Evolutionary conservation across 345 rosid species (phyloP).

Genomic region (Xanthoceras sorbifolium): DNA sequence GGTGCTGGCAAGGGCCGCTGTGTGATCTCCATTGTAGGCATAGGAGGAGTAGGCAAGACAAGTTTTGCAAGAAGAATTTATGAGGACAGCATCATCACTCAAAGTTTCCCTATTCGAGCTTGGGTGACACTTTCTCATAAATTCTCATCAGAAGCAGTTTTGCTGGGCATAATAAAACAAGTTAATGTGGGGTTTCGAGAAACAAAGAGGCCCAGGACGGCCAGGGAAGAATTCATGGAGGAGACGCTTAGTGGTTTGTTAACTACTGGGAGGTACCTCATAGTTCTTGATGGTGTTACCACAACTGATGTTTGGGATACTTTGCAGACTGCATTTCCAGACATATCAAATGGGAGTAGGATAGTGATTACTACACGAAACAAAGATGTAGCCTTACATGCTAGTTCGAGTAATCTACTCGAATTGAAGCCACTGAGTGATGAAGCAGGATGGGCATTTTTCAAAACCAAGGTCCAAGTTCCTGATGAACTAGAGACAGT

Average conservation of each 20-base stretch:
- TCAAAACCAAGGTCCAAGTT: background rate
- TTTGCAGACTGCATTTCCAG: background rate
- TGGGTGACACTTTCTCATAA: conserved; percentile 7
- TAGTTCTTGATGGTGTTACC: conserved; percentile 22
- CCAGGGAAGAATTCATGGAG: background rate
- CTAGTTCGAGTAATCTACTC: background rate
- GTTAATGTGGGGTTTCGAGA: background rate
- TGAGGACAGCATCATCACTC: conserved; percentile 3
- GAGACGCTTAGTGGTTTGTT: background rate
- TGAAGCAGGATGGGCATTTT: background rate
- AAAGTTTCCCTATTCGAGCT: conserved; percentile 12
- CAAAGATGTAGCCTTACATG: background rate
- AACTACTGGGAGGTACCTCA: conserved; percentile 12
- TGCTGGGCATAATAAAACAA: background rate
- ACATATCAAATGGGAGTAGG: background rate
- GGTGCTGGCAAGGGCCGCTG: background rate
- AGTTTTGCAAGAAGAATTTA: conserved; percentile 15
- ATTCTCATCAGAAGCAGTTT: background rate
- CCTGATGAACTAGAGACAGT: background rate
- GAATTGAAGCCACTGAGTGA: background rate
- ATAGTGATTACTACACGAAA: conserved; percentile 23
- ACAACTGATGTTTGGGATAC: background rate
- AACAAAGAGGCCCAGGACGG: background rate
- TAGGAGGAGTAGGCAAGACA: conserved; percentile 27
- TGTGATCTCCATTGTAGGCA: conserved; percentile 8